Evolutionary conservation across 2,329 filamentous ascomycete species (phyloP), one percentile per base, ranked within the genome.

Genomic region (Parasarocladium wereldwijsianum): DNA sequence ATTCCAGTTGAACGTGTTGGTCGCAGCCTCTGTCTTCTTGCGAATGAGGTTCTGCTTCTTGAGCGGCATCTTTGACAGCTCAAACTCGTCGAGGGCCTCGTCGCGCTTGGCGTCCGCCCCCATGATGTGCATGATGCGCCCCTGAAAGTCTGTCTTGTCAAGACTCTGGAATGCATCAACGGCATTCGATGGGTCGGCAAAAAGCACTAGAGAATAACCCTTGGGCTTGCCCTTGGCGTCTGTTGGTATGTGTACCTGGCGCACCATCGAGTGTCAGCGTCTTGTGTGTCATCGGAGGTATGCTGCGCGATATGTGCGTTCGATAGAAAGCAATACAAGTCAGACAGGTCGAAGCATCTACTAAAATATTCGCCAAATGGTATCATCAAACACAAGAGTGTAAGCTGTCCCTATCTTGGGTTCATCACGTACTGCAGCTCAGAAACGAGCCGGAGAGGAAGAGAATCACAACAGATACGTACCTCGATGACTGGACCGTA

Each of bases 391-490:
- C 84, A 81, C 83, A 60, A 53, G 45, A 65, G 80, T 80, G 87
- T 94, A 81, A 85, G 87, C 75, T 96, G 90, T 96, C 90, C 90
- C 90, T 96, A 96, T 96, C 90, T 80, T 80, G 81, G 72, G 62
- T 83, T 96, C 87, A 96, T 96, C 90, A 87, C 70, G 55, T 60
- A 62, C 65, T 40, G 39, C 32, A 32, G 20, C 17, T 28, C 16
- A n/a, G 13, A 22, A 19, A 32, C 8, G 21, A 25, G 24, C 5
- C 13, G 10, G 24, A 33, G 35, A 34, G 24, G 25, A 37, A 32
- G 29, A 29, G 7, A 42, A 37, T 11, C 32, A 27, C 27, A 31
- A 24, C 25, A 21, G 17, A 12, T 40, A 57, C 82, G 66, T 76
- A 96, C 90, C 76, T 96, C 87, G 66, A 87, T 70, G 26, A 94